These are phyloP conservation scores for Diplodia seriata DNA, from an alignment of 2,329 filamentous ascomycete genomes.

Conservation along the genomic window DNA sequence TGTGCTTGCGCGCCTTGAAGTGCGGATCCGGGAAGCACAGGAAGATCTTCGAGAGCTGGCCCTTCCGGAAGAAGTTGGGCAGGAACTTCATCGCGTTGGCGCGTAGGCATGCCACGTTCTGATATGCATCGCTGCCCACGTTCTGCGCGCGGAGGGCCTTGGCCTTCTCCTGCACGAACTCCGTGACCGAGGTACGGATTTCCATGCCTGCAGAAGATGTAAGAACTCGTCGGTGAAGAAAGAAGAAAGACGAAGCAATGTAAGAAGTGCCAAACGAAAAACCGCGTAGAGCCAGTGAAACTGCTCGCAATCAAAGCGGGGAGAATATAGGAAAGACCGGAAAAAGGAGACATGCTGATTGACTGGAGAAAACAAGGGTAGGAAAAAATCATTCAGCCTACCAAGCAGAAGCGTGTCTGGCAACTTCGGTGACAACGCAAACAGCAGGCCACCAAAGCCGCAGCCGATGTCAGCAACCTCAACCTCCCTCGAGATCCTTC, in stretches of 20 bases:
- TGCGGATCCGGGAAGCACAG: constrained; percentile 98
- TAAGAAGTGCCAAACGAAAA: neutral
- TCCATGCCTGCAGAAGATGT: constrained; percentile 72
- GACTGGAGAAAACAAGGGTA: constrained; percentile 5
- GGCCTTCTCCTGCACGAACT: constrained; percentile 89
- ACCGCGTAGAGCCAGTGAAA: neutral
- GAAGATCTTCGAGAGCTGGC: constrained; percentile 88
- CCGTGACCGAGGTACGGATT: constrained; percentile 86
- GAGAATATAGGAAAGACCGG: neutral
- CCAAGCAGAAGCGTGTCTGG: constrained; percentile 85
- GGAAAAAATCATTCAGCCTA: constrained; percentile 50
- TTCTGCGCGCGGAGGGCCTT: constrained; percentile 77
- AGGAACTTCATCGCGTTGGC: constrained; percentile 99
- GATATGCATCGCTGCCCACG: constrained; percentile 63
- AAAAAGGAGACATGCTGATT: neutral
- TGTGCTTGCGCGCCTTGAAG: constrained; percentile 97
- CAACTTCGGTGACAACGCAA: constrained; percentile 81
- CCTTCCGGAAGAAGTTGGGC: constrained; percentile 91
- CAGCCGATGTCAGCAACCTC: constrained; percentile 97
- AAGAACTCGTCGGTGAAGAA: neutral
- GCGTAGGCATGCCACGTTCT: constrained; percentile 87
- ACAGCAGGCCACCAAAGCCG: constrained; percentile 89
- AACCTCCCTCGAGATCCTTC: constrained; percentile 69
- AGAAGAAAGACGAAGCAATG: constrained; percentile 12
- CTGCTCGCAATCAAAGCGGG: neutral